A percentile compares a stretch with the other conserved stretches of the same genome.
Conservation (phyloP, 805 yeast species). For the Blastobotrys terrestris region DNA sequence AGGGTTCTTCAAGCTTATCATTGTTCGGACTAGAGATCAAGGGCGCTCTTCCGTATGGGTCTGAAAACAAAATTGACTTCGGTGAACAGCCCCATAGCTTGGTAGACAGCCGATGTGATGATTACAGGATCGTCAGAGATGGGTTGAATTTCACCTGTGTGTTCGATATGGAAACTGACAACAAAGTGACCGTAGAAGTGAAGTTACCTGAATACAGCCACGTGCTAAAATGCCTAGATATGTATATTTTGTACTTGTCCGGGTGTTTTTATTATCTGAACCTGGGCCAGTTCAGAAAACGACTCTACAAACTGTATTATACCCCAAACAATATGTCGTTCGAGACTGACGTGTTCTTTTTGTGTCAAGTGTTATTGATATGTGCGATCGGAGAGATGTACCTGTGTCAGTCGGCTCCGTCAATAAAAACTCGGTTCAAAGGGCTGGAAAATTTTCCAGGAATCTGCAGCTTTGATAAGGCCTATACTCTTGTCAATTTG, state of each 20-base stretch:
- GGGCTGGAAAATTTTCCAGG: constrained; percentile 16
- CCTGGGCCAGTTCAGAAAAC: constrained; percentile 9
- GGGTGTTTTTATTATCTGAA: constrained; percentile 22
- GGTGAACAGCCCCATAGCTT: constrained; percentile 1
- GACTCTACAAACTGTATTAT: constrained; percentile 12
- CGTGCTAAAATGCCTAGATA: constrained; percentile 12
- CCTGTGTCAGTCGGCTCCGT: constrained; percentile 5
- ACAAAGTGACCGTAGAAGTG: constrained; percentile 2
- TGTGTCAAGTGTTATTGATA: constrained; percentile 15
- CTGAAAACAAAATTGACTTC: constrained; percentile 7
- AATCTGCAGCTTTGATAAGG: constrained; percentile 14
- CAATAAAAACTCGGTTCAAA: constrained; percentile 1
- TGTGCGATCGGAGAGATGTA: constrained; percentile 23
- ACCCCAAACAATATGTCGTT: background rate
- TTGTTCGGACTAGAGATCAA: constrained; percentile 15
- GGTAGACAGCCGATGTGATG: constrained; percentile 2
- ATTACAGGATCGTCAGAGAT: background rate
- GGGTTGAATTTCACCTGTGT: constrained; percentile 5
- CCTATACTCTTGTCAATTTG: constrained; percentile 10
- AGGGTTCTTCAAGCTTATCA: constrained; percentile 11
- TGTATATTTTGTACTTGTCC: constrained; percentile 14
- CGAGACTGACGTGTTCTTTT: constrained; percentile 11
- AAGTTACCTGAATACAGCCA: constrained; percentile 15
- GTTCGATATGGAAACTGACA: constrained; percentile 5
- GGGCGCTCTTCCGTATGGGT: constrained; percentile 8